Conservation (phyloP, 352 stramenopile genomes). For the Phytophthora sp. region DNA sequence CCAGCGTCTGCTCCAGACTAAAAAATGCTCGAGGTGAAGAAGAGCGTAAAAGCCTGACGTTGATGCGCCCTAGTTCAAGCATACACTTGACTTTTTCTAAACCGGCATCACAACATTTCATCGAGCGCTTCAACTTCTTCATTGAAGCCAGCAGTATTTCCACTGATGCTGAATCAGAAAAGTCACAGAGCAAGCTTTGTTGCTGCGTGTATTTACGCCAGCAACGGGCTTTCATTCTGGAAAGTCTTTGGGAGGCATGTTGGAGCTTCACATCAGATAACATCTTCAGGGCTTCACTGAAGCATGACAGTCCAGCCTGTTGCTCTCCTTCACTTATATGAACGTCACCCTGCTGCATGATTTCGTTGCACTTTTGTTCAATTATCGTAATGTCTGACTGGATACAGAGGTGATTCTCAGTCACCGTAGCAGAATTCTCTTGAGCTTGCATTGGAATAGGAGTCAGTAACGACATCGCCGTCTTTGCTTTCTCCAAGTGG, state of each 20-base stretch:
- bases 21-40: constrained; percentile 43
- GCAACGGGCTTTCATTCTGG: constrained; percentile 37
- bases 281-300: constrained; percentile 23
- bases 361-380: constrained; percentile 54
- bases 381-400: constrained; percentile 37
- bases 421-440: neutral
- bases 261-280: constrained; percentile 11
- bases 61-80: constrained; percentile 50
- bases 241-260: constrained; percentile 11
- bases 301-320: constrained; percentile 30
- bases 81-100: constrained; percentile 60
- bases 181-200: constrained; percentile 28
- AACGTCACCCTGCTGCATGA: constrained; percentile 49
- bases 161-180: constrained; percentile 26
- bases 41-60: constrained; percentile 48
- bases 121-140: constrained; percentile 49
- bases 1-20: constrained; percentile 31
- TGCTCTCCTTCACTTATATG: constrained; percentile 25
- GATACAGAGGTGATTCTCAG: constrained; percentile 8
- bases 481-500: constrained; percentile 50
- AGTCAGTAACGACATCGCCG: constrained; percentile 50
- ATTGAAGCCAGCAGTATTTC: constrained; percentile 46
- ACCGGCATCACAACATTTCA: constrained; percentile 43
- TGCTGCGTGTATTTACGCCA: constrained; percentile 57
- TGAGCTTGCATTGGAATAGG: neutral